Evolutionary conservation across 805 yeast species (phyloP).

Genomic region (Dipodascus albidus): DNA sequence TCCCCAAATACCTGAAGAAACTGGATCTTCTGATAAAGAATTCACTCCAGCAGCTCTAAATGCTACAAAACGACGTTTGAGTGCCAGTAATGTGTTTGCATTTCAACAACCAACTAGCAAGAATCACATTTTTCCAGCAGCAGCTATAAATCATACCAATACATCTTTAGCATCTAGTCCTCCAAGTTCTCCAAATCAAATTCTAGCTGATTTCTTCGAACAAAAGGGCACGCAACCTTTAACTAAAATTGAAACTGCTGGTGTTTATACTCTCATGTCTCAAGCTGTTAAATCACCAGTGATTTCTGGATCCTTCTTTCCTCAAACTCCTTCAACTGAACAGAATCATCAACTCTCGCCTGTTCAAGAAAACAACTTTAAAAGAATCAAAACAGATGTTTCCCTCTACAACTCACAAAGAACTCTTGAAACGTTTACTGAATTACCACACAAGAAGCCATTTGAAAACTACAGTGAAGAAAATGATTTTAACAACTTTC

Average conservation of each 20-base stretch:
- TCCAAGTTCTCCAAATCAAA: constrained; percentile 39
- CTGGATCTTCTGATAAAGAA: constrained; percentile 2
- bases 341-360: constrained; percentile 15
- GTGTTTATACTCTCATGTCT: constrained; percentile 30
- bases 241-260: constrained; percentile 65
- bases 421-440: neutral
- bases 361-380: neutral
- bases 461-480: constrained; percentile 13
- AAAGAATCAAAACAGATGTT: neutral
- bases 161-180: neutral
- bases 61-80: neutral
- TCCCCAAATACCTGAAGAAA: neutral
- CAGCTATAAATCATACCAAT: neutral
- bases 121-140: neutral
- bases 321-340: constrained; percentile 3
- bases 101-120: neutral
- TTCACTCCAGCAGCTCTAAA: neutral
- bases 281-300: constrained; percentile 6
- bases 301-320: constrained; percentile 3
- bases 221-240: constrained; percentile 66
- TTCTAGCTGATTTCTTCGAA: constrained; percentile 58
- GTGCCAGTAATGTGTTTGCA: neutral
- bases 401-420: neutral
- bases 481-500: constrained; percentile 17
- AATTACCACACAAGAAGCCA: neutral